These are phyloP conservation scores for Leucoagaricus sp. DNA, from an alignment of 1,284 basidiomycete genomes.

Conservation along the genomic window DNA sequence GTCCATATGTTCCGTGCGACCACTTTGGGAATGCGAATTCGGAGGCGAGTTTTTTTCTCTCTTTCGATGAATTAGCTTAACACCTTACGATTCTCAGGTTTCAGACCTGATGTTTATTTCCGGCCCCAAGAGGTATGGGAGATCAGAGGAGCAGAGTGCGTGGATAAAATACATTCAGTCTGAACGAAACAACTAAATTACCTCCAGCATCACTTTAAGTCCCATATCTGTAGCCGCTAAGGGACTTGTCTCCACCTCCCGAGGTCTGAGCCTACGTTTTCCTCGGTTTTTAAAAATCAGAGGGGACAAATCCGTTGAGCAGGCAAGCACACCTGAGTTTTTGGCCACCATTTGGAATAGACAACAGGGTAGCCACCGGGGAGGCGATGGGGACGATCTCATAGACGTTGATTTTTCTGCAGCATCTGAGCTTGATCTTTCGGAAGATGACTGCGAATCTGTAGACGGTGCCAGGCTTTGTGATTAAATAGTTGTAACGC, in stretches of 20 bases:
- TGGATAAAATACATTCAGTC: slow-evolving; percentile 11
- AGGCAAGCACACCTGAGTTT: slow-evolving; percentile 78
- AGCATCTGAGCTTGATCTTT: slow-evolving; percentile 14
- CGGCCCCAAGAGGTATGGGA: slow-evolving; percentile 89
- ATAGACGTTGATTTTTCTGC: slow-evolving; percentile 45
- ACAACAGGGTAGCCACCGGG: slow-evolving; percentile 49
- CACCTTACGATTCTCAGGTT: slow-evolving; percentile 44
- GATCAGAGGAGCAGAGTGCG: slow-evolving; percentile 87
- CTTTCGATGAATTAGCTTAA: slow-evolving; percentile 1
- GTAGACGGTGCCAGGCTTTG: not conserved
- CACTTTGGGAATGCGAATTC: slow-evolving; percentile 68
- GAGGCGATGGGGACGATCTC: slow-evolving; percentile 54
- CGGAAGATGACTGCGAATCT: not conserved
- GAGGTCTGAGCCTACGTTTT: slow-evolving; percentile 86
- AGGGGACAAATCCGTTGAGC: slow-evolving; percentile 79
- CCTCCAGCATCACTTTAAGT: slow-evolving; percentile 77
- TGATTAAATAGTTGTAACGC: not conserved
- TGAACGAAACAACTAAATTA: too few relatives aligned
- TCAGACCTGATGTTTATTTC: slow-evolving; percentile 84
- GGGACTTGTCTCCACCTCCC: slow-evolving; percentile 62
- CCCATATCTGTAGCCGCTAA: slow-evolving; percentile 86
- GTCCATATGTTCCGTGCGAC: slow-evolving; percentile 55
- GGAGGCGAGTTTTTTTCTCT: slow-evolving; percentile 50
- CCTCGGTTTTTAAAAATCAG: slow-evolving; percentile 83
- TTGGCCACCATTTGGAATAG: slow-evolving; percentile 69